Base-by-base conservation (phyloP, 2,329 filamentous ascomycete species). In the Diaporthe citri region DNA sequence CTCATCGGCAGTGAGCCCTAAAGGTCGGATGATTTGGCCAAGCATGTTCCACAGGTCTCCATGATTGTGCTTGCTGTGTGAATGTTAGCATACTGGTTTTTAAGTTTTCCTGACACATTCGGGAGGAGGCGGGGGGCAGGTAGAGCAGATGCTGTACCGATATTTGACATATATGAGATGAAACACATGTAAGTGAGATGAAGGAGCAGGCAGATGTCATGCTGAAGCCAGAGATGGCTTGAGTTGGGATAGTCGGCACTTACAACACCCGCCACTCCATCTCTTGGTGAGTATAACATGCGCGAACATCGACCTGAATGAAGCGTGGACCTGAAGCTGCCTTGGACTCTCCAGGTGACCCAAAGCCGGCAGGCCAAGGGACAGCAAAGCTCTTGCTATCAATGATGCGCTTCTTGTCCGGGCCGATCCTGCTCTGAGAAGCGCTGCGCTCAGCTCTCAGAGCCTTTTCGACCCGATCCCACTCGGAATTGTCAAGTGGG, bases 11-110 rank as follows among this genome's bases (percentile, higher is more conserved):
- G 90, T 93, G 10, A 97, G 88, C 2, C 94, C 94, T 48, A 91
- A 88, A 0, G 88, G 88, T 0, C 92, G 88, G 76, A 94, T 90
- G 12, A 87, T 89, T 25, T 88, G 86, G 7, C 93, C 93, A 0
- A 96, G 80, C 12, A 91, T 81, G 75, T 90, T 93, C 88, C 92
- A 92, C 0, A 91, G 74, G 78, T 96, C 94, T n/a, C 93, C 93
- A 78, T 96, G 94, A 0, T 90, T 89, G 52, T 93, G 87, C 77
- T 90, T 90, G 83, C 74, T 76, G 46, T 6, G 20, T 25, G 1
- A 13, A 8, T 34, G 20, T 72, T 20, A 72, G 71, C 31, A 4
- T 12, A 25, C 31, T 64, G 25, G 5, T 22, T 3, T 28, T 22
- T 6, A 36, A 10, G 28, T 34, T 2, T 12, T 6, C 7, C 15